These are phyloP conservation scores for Prunus campanulata DNA, from an alignment of 306 rosid species.

Conservation along the genomic window DNA sequence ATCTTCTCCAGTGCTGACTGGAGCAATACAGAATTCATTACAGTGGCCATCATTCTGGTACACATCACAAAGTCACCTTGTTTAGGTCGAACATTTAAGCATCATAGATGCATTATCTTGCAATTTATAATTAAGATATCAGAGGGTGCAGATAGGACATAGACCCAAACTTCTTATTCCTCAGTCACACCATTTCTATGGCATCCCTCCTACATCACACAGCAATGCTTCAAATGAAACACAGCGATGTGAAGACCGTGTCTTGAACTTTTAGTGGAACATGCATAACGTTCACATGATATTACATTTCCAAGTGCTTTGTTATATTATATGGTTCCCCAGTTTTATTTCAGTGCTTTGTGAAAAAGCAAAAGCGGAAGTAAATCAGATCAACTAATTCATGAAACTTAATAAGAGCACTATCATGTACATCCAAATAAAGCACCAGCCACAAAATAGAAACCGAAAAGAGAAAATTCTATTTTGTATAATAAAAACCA, in stretches of 20 bases:
- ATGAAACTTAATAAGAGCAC: not conserved
- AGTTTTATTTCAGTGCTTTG: not conserved
- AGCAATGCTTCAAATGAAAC: not conserved
- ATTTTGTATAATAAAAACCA: not conserved
- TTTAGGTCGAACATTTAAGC: not conserved
- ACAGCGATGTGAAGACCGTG: not conserved
- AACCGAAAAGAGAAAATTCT: no score
- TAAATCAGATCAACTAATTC: not conserved
- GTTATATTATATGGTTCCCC: not conserved
- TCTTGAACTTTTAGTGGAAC: not conserved
- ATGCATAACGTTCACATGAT: not conserved
- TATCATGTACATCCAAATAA: not conserved
- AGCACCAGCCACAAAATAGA: not conserved
- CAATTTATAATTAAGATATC: not conserved
- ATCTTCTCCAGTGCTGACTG: constrained; percentile 52
- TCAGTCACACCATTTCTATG: not conserved
- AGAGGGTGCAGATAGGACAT: not conserved
- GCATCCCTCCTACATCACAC: not conserved
- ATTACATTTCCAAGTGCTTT: not conserved
- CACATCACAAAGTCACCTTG: constrained; percentile 13
- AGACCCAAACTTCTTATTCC: not conserved
- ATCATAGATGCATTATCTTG: not conserved
- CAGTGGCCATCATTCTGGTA: constrained; percentile 53
- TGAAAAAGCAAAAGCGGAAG: not conserved
- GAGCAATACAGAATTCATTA: constrained; percentile 47